These are phyloP conservation scores for Fusarium miscanthi DNA, from an alignment of 2,329 filamentous ascomycete genomes.

Conservation along the genomic window DNA sequence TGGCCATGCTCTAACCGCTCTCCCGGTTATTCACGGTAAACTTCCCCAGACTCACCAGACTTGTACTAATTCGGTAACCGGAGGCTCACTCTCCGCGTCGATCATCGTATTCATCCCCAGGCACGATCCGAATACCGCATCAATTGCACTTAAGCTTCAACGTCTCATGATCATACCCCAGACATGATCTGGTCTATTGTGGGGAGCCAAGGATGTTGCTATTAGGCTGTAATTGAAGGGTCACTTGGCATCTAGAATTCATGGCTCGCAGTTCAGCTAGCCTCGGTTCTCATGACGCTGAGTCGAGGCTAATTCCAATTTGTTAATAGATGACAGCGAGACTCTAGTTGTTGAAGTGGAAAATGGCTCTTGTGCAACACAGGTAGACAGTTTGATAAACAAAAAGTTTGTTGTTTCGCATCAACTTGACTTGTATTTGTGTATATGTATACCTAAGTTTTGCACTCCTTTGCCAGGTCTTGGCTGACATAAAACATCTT, in stretches of 20 bases:
- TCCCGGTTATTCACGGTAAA: background rate
- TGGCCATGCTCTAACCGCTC: background rate
- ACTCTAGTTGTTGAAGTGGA: accelerated
- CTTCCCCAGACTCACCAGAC: background rate
- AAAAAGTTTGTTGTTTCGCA: background rate
- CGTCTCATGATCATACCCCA: background rate
- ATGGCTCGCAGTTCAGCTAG: background rate
- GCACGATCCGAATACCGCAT: background rate
- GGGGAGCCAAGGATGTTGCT: background rate
- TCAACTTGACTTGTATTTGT: no score
- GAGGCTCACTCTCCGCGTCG: background rate
- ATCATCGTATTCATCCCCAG: conserved; percentile 1
- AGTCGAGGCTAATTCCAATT: no score
- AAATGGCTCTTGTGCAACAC: background rate
- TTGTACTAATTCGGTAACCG: background rate
- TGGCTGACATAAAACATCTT: background rate
- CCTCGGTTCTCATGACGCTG: background rate
- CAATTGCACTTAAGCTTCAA: background rate
- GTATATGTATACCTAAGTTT: background rate
- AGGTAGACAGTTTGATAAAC: no score
- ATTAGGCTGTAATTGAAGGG: conserved; percentile 13
- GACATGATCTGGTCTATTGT: background rate
- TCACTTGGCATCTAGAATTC: background rate
- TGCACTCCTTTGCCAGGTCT: no score
- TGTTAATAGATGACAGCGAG: background rate